phyloP scores from a whole-genome alignment of 1,284 basidiomycete genomes.

The Trichosporon sp. region DNA sequence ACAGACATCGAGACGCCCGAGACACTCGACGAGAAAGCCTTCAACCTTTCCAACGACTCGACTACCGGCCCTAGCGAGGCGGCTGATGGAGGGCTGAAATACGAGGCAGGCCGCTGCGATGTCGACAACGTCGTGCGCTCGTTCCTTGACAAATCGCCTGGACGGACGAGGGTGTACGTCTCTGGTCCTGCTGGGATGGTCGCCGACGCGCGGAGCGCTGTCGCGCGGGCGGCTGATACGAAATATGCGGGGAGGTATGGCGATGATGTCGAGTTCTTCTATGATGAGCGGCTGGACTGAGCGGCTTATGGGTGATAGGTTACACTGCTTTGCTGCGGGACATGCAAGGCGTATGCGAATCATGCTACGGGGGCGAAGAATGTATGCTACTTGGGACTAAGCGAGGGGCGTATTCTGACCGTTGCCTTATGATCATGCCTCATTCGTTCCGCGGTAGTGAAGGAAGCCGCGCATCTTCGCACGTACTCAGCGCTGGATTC shows the following conservation, averaged over 20 bases:
- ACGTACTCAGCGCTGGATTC: too few species aligned
- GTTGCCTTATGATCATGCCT: too few species aligned
- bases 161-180: slow-evolving; percentile 22
- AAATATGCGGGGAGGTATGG: slow-evolving; percentile 23
- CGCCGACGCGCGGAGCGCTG: slow-evolving; percentile 19
- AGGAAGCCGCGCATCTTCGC: too few species aligned
- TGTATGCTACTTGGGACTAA: too few species aligned
- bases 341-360: too few species aligned
- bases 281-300: slow-evolving; percentile 28
- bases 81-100: neutral
- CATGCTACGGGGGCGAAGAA: too few species aligned
- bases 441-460: too few species aligned
- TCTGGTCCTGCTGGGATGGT: slow-evolving; percentile 28
- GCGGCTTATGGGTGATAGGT: neutral
- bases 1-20: too few species aligned
- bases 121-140: neutral
- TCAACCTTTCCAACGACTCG: neutral
- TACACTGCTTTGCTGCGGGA: neutral
- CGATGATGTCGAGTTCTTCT: slow-evolving; percentile 25
- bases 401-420: too few species aligned
- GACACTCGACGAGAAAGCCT: neutral
- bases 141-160: slow-evolving; percentile 2
- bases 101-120: slow-evolving; percentile 5
- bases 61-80: slow-evolving; percentile 13
- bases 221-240: slow-evolving; percentile 16